Base-by-base conservation (phyloP, 2,329 filamentous ascomycete genomes). In the Colletotrichum salicis region DNA sequence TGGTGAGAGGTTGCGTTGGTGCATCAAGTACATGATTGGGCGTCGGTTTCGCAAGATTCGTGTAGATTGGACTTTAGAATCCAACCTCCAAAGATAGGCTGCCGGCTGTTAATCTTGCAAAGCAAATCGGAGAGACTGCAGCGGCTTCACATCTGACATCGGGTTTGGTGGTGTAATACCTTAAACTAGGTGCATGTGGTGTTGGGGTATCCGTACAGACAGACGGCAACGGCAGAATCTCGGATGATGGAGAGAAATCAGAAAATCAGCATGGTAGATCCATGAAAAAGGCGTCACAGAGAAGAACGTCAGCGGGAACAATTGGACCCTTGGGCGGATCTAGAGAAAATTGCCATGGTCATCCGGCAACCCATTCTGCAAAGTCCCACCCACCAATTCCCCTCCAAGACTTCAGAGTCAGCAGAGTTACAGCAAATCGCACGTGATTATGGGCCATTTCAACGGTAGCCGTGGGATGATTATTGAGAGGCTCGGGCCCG, bases 251-350 rank as follows among this genome's bases (percentile, higher is more conserved):
- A 45, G 52, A 37, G 37, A 22, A 33, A 52, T 10, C 12, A 57
- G 24, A 13, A 19, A 27, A 52, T 8, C 0, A 33, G 57, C 57
- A 67, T 68, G 64, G 45, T 35, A 59, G 31, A 56, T 62, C 55
- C 41, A 60, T 71, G 54, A n/a, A 29, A 35, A 29, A 55, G 29
- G 57, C 13, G 58, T 56, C 19, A 58, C 33, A 27, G 33, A 29
- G 29, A 33, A n/a, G 37, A 37, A 55, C 27, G 41, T 35, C 31
- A 59, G 55, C 51, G 58, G 51, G 58, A 63, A 67, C 51, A 54
- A 61, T 56, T 70, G 57, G 68, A 67, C 64, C 63, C 68, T 54
- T 27, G 64, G 48, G 68, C 68, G 64, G 63, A 71, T 62, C 63
- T 58, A 10, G 56, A 12, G 27, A 69, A 71, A 71, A 68, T 54